A percentile compares a stretch with the other conserved stretches of the same genome.
Evolutionary conservation across 306 rosid genomes (phyloP).

Genomic region (Sindora glabra): DNA sequence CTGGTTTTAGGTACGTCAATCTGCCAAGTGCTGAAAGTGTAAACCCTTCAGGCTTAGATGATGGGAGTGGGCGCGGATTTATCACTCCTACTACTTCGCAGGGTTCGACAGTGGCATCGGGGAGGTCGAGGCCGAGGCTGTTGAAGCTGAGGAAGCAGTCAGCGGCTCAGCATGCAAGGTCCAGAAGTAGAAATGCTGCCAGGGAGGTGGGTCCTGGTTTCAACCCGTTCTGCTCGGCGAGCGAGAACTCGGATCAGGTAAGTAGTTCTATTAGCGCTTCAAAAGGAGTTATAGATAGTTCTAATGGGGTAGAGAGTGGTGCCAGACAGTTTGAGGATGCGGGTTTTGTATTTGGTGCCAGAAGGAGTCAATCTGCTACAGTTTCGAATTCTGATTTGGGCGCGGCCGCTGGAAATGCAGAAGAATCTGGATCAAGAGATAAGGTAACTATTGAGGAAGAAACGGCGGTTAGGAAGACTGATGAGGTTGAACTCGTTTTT

Average conservation of each 20-base stretch:
- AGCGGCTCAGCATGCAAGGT: slow-evolving; percentile 43
- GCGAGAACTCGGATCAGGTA: slow-evolving; percentile 22
- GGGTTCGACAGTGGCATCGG: background rate
- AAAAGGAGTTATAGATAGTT: slow-evolving; percentile 2
- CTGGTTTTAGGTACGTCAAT: slow-evolving; percentile 14
- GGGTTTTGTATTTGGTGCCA: slow-evolving; percentile 37
- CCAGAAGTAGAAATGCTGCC: slow-evolving; percentile 19
- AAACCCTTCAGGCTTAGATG: slow-evolving; percentile 12
- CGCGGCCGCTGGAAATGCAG: background rate
- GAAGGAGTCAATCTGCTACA: slow-evolving; percentile 8
- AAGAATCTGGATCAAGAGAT: background rate
- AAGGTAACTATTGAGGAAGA: slow-evolving; percentile 5
- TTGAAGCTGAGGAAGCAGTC: slow-evolving; percentile 58
- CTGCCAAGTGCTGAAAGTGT: slow-evolving; percentile 11
- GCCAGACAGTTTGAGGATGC: background rate
- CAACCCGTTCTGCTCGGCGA: slow-evolving; percentile 33
- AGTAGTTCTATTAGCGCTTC: background rate
- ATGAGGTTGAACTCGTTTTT: slow-evolving; percentile 32
- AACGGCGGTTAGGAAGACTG: slow-evolving; percentile 16
- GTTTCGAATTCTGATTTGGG: slow-evolving; percentile 18
- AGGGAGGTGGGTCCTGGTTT: slow-evolving; percentile 20
- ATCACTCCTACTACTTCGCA: background rate
- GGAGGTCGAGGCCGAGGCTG: slow-evolving; percentile 49
- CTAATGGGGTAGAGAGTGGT: background rate
- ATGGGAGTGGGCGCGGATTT: slow-evolving; percentile 7